Evolutionary conservation across 176 grass and related monocot genomes (phyloP), one percentile per base, ranked within the genome.

Genomic region (Eragrostis curvula): DNA sequence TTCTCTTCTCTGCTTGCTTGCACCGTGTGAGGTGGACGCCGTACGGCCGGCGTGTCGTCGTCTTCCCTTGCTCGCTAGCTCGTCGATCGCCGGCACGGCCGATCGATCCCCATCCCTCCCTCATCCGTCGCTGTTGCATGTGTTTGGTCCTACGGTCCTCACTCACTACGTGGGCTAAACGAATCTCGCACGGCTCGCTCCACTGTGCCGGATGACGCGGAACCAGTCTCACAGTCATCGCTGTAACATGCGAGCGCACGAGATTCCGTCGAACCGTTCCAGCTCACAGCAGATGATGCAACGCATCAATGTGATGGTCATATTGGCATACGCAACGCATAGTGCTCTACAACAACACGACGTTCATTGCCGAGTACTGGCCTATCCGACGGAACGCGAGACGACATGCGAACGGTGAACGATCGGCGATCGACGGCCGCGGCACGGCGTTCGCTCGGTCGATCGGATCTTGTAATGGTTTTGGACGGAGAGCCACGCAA

Each of bases 11-110:
- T 25, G 9, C 39, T 4, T 18, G 10, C 3, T 67, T 12, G 25
- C 52, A 20, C 48, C 30, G 32, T 36, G 68, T 77, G 86, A 60
- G 60, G 28, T 84, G 74, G 86, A 18, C 68, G 81, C 40, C 68
- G 81, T 83, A 84, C 81, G 74, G 66, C 66, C 66, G 68, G 66
- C 66, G 72, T 86, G 79, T 78, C 78, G 70, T 67, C 58, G n/a
- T n/a, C 44, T 36, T 17, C 57, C n/a, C 12, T 8, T 16, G 59
- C 1, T 16, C 17, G 14, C 16, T 69, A 24, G 58, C 32, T 61
- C 57, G 47, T 14, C 47, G 56, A 11, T 27, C 57, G 23, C 79
- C 49, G 24, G 64, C 79, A 62, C 56, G 73, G n/a, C 41, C 1
- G 18, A 53, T 53, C 52, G 52, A 40, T 45, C 85, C 78, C 43